A percentile compares a stretch with the other conserved stretches of the same genome.
These are phyloP conservation scores for Penicillium manginii DNA, from an alignment of 495 filamentous ascomycete genomes.

Conservation along the genomic window DNA sequence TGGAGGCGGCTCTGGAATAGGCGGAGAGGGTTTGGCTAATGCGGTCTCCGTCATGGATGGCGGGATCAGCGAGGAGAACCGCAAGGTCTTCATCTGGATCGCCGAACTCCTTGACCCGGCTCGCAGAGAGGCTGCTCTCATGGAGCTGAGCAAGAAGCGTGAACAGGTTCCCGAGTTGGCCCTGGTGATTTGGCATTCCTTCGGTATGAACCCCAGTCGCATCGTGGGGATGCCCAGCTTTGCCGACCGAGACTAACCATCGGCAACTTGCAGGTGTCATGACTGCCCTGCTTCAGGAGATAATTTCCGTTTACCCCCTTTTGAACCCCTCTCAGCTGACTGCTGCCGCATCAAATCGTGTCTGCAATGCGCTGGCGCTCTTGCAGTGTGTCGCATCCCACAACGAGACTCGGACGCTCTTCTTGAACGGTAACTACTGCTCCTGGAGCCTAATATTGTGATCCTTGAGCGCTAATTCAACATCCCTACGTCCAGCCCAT, in stretches of 20 bases:
- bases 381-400: conserved; percentile 98
- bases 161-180: conserved; percentile 98
- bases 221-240: conserved; percentile 11
- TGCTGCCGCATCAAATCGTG: conserved; percentile 92
- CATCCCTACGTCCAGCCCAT: conserved; percentile 64
- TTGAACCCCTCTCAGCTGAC: conserved; percentile 97
- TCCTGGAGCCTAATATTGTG: neutral
- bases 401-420: conserved; percentile 91
- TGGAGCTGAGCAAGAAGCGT: conserved; percentile 98
- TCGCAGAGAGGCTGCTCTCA: conserved; percentile 84
- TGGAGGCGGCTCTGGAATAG: conserved; percentile 46
- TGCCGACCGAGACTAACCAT: conserved; percentile 31
- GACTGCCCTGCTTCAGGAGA: conserved; percentile 96
- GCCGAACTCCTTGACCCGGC: conserved; percentile 87
- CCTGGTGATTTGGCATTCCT: conserved; percentile 97
- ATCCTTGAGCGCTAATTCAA: conserved; percentile 9
- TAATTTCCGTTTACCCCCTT: conserved; percentile 96
- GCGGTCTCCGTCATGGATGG: conserved; percentile 57
- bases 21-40: conserved; percentile 54
- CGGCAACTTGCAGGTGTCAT: conserved; percentile 76
- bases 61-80: conserved; percentile 84
- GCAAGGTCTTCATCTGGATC: conserved; percentile 89
- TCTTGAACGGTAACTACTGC: conserved; percentile 75
- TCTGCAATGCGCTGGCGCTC: conserved; percentile 96
- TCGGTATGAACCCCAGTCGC: conserved; percentile 64